Evolutionary conservation across 1,284 basidiomycete genomes (phyloP).

Genomic region (Ceratobasidium sp.): DNA sequence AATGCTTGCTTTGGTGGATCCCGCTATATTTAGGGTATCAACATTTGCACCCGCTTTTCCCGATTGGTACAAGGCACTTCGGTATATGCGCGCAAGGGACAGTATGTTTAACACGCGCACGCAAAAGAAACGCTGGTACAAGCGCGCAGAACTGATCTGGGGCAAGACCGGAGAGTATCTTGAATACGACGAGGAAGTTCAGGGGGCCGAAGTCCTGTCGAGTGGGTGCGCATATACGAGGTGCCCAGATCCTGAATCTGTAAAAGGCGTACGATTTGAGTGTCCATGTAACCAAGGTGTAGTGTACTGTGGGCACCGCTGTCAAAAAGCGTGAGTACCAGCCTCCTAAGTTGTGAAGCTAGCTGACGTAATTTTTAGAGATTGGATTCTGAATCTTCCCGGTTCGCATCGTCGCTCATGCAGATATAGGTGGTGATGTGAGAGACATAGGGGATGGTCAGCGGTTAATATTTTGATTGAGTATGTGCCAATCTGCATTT

Average conservation of each 20-base stretch:
- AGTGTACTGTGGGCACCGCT: conserved; percentile 11
- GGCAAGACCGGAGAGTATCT: not conserved
- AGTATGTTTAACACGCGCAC: not conserved
- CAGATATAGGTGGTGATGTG: no score
- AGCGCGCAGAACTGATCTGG: not conserved
- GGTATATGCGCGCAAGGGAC: not conserved
- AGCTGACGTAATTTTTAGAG: not conserved
- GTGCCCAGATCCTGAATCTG: no score
- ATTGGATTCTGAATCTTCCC: not conserved
- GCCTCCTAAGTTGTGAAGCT: not conserved
- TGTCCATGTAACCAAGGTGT: conserved; percentile 4
- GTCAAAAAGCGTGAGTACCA: conserved; percentile 14
- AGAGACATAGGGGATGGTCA: no score
- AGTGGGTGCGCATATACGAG: no score
- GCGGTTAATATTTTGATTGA: no score
- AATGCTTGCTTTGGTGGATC: not conserved
- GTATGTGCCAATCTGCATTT: no score
- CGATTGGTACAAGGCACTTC: conserved; percentile 26
- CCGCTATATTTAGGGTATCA: not conserved
- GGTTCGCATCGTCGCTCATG: no score
- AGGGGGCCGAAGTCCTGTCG: not conserved
- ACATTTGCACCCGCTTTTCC: no score
- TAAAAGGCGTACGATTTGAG: not conserved
- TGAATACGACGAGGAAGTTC: not conserved
- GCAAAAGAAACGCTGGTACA: not conserved